These are phyloP conservation scores for Trichoderma atrobrunneum DNA, from an alignment of 2,329 filamentous ascomycete species.

Conservation along the genomic window DNA sequence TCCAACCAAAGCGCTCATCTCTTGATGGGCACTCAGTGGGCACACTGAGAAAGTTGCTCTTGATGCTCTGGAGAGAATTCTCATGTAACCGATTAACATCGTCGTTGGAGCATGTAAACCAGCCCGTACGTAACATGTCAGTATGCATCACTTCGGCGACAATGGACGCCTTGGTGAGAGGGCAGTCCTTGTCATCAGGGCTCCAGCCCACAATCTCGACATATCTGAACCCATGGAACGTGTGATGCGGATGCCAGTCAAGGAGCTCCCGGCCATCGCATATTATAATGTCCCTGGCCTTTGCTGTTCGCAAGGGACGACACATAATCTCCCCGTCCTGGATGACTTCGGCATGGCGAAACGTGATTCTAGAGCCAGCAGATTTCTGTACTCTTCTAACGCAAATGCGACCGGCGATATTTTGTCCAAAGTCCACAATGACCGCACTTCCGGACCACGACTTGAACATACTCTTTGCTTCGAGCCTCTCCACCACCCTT, in stretches of 20 bases:
- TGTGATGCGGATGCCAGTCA: not conserved
- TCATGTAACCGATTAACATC: not conserved
- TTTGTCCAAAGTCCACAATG: not conserved
- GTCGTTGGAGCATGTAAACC: not conserved
- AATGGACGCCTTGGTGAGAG: not conserved
- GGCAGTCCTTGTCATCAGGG: not conserved
- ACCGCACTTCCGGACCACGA: not conserved
- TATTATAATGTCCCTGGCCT: not conserved
- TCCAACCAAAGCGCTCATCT: not conserved
- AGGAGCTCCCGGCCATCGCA: not conserved
- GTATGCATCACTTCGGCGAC: not conserved
- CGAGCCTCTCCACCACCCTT: not conserved
- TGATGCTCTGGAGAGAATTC: not conserved
- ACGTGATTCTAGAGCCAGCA: not conserved
- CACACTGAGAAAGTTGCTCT: not conserved
- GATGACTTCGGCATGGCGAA: not conserved
- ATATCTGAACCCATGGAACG: not conserved
- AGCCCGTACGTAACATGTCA: not conserved
- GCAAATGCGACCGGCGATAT: not conserved
- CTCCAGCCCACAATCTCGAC: not conserved
- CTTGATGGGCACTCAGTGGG: not conserved
- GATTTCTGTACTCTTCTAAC: not conserved
- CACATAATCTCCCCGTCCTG: not conserved
- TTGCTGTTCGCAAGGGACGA: not conserved
- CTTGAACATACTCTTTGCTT: not conserved